Base-by-base conservation (phyloP, 208 protist species). In the Leishmania tropica region DNA sequence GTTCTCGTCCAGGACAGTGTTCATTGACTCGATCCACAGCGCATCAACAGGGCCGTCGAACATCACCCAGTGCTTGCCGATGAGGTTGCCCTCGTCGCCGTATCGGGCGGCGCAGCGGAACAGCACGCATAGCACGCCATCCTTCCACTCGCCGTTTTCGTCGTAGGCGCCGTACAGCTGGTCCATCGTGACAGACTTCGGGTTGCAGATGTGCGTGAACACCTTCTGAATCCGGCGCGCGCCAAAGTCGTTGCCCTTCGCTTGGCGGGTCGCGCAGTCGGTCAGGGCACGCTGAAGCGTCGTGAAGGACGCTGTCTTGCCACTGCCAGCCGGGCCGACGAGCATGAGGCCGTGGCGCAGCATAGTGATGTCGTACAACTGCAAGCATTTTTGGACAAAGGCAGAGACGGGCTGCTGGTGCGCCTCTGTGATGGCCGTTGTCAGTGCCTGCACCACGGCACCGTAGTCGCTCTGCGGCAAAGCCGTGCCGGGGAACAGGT, bases 341-440 rank as follows among this genome's bases (percentile, higher is more conserved):
- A 99, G 88, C 99, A 99, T 99, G 48, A 99, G 90, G 42, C 99
- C 99, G 89, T 99, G 99, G 45, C 99, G 96, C 62, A 99, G 92
- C n/a, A 98, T 97, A 13, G 98, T 99, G 71, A 99, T 98, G 85
- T 99, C 99, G 88, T 99, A 99, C 17, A 99, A 89, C 95, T 99
- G 99, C 65, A 99, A 93, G 83, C 97, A 99, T 93, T 99, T 99
- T 17, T 94, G 84, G 51, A 99, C 91, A 89, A 99, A 99, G 7
- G 88, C 85, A 31, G 89, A 88, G 19, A 98, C 92, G 7, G 95
- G 90, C 83, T 99, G 97, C 74, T 99, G 87, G 7, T 88, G 89
- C 67, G 88, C 56, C 37, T 94, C 86, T 3, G 51, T 83, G 28
- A 98, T 89, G 64, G 89, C 87, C 8, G 89, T 88, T 28, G 88